These are phyloP conservation scores for Massospora cicadina DNA, from an alignment of 371 early-diverging fungal genomes.

Conservation along the genomic window DNA sequence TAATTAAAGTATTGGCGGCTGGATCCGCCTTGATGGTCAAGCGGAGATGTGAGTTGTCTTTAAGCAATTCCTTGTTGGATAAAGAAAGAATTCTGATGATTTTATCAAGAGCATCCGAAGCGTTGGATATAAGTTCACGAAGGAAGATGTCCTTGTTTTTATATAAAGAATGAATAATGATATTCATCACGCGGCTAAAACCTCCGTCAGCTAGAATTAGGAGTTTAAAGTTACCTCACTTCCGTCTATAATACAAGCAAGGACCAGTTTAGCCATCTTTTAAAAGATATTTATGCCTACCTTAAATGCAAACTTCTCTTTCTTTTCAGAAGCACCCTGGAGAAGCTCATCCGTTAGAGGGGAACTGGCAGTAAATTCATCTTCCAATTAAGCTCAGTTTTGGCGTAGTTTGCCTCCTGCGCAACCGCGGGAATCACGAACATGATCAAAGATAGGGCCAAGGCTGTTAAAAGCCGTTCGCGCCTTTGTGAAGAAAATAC, in stretches of 20 bases:
- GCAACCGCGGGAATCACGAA: not conserved
- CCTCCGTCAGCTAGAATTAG: not conserved
- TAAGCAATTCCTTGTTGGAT: conserved; percentile 41
- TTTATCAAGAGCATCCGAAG: conserved; percentile 92
- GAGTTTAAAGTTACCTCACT: not conserved
- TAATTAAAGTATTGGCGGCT: conserved; percentile 44
- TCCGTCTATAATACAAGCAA: not conserved
- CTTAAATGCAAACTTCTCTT: not conserved
- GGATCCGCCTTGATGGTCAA: conserved; percentile 57
- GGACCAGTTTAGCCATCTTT: not conserved
- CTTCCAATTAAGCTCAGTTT: not conserved
- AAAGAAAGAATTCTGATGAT: conserved; percentile 51
- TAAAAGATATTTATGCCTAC: not conserved
- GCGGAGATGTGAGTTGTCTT: conserved; percentile 33
- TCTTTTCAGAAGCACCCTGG: not conserved
- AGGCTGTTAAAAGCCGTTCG: not conserved
- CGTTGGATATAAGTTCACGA: conserved; percentile 93
- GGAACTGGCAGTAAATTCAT: not conserved
- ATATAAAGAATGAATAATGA: conserved; percentile 81
- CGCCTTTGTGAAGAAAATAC: not conserved
- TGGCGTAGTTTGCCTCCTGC: not conserved
- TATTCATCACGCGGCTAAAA: conserved; percentile 57
- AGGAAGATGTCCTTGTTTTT: conserved; percentile 80
- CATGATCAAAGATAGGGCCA: not conserved
- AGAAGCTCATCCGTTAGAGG: not conserved